Evolutionary conservation across 345 rosid genomes (phyloP).

Genomic region (Murraya koenigii): DNA sequence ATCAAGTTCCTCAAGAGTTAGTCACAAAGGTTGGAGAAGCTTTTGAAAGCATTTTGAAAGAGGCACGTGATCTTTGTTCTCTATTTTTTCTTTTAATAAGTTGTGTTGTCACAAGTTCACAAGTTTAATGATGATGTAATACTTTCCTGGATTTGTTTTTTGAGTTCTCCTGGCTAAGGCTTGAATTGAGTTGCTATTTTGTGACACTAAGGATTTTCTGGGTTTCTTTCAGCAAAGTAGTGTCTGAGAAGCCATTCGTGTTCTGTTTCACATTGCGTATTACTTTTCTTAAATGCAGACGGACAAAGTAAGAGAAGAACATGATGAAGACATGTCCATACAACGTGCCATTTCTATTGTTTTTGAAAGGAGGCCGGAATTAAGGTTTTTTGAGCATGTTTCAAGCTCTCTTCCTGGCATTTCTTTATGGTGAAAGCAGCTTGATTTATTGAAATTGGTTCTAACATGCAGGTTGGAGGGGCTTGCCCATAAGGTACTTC

Average conservation of each 20-base stretch:
- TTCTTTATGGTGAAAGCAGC: not conserved
- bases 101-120: not conserved
- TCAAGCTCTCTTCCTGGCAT: not conserved
- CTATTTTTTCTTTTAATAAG: not conserved
- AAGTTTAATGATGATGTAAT: not conserved
- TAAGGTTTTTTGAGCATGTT: slow-evolving; percentile 48
- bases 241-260: not conserved
- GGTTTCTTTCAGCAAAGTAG: not conserved
- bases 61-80: slow-evolving; percentile 41
- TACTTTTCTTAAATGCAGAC: slow-evolving; percentile 49
- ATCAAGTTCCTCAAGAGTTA: slow-evolving; percentile 78
- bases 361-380: slow-evolving; percentile 69
- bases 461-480: slow-evolving; percentile 63
- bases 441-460: slow-evolving; percentile 14
- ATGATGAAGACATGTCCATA: slow-evolving; percentile 73
- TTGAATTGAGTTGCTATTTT: not conserved
- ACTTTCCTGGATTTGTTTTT: not conserved
- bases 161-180: not conserved
- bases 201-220: not conserved
- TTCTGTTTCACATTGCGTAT: slow-evolving; percentile 3
- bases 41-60: slow-evolving; percentile 76
- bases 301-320: slow-evolving; percentile 63
- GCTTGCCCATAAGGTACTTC: slow-evolving; percentile 75
- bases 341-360: slow-evolving; percentile 64
- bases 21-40: slow-evolving; percentile 68